Conservation (phyloP, 257 asterid species). For the Solanum lycopersicoides region DNA sequence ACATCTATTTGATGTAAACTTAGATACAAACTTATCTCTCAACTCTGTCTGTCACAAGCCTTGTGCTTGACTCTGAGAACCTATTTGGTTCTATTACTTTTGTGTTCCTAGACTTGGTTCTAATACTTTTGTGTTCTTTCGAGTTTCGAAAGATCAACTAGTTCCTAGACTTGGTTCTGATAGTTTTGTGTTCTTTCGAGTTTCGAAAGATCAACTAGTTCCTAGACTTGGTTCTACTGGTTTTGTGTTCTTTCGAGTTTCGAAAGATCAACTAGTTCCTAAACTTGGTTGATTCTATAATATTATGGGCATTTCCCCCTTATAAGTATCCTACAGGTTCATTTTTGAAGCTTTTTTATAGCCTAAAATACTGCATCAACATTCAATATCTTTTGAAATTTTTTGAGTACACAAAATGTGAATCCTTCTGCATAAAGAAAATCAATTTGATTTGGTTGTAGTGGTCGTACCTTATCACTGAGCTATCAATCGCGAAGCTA, state of each 20-base stretch:
- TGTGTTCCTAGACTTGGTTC: too few relatives aligned
- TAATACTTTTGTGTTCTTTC: too few relatives aligned
- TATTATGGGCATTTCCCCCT: neutral
- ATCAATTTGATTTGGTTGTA: neutral
- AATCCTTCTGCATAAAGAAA: neutral
- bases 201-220: too few relatives aligned
- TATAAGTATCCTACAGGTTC: neutral
- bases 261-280: neutral
- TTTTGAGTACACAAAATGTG: neutral
- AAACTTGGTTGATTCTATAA: neutral
- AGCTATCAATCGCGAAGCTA: neutral
- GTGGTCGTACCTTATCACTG: neutral
- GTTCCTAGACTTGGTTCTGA: too few relatives aligned
- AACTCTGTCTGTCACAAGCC: neutral
- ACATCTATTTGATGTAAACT: neutral
- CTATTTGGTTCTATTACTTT: neutral
- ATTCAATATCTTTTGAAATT: neutral
- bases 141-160: too few relatives aligned
- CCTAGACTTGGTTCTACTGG: neutral
- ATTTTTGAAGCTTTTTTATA: neutral
- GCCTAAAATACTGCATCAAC: neutral
- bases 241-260: neutral
- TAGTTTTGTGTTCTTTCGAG: too few relatives aligned
- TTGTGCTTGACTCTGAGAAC: neutral
- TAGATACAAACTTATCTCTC: neutral